Evolutionary conservation across 257 asterid species (phyloP).

Genomic region (Petunia secreta): DNA sequence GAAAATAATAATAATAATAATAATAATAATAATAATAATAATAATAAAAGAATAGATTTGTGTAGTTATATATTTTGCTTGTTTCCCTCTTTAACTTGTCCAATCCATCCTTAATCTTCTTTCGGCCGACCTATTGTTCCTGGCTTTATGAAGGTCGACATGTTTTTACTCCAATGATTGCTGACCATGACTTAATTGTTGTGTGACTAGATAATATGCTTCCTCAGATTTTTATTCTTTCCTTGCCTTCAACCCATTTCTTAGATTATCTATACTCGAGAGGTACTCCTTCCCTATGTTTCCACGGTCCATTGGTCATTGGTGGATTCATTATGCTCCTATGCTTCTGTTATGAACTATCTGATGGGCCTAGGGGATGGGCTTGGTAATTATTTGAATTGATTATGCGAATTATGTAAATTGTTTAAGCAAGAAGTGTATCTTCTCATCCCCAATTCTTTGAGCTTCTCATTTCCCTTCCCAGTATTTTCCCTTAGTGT

Average conservation of each 20-base stretch:
- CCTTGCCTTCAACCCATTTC: background rate
- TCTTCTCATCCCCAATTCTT: too few relatives aligned
- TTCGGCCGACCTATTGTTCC: background rate
- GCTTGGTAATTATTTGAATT: too few relatives aligned
- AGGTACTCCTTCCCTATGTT: background rate
- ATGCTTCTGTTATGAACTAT: too few relatives aligned
- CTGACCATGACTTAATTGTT: background rate
- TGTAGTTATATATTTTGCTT: background rate
- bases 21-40: background rate
- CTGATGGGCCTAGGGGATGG: too few relatives aligned
- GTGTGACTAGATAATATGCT: background rate
- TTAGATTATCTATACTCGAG: background rate
- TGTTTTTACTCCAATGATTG: background rate
- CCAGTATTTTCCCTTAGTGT: too few relatives aligned
- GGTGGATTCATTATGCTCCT: background rate
- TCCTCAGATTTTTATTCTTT: background rate
- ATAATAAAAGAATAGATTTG: background rate
- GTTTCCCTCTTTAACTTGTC: background rate
- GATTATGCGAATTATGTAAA: too few relatives aligned
- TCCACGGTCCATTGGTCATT: background rate
- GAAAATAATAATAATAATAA: background rate
- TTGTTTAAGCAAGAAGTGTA: too few relatives aligned
- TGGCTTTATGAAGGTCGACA: background rate
- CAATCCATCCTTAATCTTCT: background rate
- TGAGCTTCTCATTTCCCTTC: too few relatives aligned